Base-by-base conservation (phyloP, 1,139 yeast genomes). In the Debaryomyces nepalensis region DNA sequence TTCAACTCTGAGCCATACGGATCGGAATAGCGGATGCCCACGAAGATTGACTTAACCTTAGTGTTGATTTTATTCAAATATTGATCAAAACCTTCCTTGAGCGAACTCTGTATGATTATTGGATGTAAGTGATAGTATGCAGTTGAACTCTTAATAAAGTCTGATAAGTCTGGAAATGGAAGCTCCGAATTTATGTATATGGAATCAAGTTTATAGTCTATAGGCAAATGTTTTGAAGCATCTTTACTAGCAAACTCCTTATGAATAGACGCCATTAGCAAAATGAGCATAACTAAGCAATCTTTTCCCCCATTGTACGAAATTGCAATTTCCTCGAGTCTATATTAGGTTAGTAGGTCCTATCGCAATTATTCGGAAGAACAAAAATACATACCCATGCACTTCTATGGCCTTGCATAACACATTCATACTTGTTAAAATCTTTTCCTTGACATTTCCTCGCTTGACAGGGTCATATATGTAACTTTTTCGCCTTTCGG, bases 231-330 rank as follows among this genome's bases (percentile, higher is more conserved):
- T 21, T 51, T 44, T 11, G 37, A 22, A 20, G 23, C 7, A 11
- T 33, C 35, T 11, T 45, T 27, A 2, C 37, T 27, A 3, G 47
- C 39, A 44, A 53, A 57, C 44, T 64, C 64, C 29, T 63, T 61
- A 53, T 79, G 75, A 4, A 85, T 67, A 4, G 82, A 77, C 1
- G 89, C 82, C 43, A 87, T 64, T 29, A 84, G 75, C 2, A 89
- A 59, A 10, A 87, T 68, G 36, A 89, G 72, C 87, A 88, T 84
- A 33, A 88, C 96, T 24, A 87, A 72, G 54, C 97, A 89, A 63
- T 89, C 97, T 55, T 89, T 89, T 2, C 97, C 97, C 5, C 97
- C 97, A 56, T 89, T 89, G 62, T 85, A 89, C 4, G 95, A 84
- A 5, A 89, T 68, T 3, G 96, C 84, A 4, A 88, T 64, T 48